These are phyloP conservation scores for Backusella circina DNA, from an alignment of 192 early-diverging fungal genomes.

Conservation along the genomic window DNA sequence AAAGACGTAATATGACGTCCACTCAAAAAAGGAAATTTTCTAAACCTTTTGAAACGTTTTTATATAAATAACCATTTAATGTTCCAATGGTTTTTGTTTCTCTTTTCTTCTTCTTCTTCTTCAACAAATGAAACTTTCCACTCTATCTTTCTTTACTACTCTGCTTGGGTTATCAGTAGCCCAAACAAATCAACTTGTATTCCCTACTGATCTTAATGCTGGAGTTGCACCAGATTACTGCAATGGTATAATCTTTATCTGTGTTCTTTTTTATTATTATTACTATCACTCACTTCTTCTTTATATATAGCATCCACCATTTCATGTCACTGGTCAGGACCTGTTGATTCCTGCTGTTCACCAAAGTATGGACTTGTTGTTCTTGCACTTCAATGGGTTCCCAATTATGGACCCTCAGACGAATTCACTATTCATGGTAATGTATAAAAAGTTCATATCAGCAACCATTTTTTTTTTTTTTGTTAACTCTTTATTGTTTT, in stretches of 20 bases:
- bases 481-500: neutral
- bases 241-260: neutral
- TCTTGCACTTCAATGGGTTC: slow-evolving; percentile 33
- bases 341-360: slow-evolving; percentile 28
- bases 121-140: neutral
- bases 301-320: slow-evolving; percentile 9
- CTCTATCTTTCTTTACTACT: neutral
- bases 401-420: slow-evolving; percentile 25
- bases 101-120: neutral
- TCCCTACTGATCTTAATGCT: too few species aligned
- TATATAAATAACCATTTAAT: neutral
- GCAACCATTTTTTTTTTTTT: neutral
- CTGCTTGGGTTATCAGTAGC: neutral
- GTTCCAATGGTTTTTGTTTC: neutral
- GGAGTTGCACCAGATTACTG: neutral
- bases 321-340: slow-evolving; percentile 29
- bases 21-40: neutral
- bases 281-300: neutral
- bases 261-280: neutral
- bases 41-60: slow-evolving; percentile 5
- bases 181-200: neutral
- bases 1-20: neutral
- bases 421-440: slow-evolving; percentile 42
- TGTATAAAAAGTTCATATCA: neutral
- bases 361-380: slow-evolving; percentile 33